Base-by-base conservation (phyloP, 192 early-diverging fungal genomes). In the Backusella luteola region DNA sequence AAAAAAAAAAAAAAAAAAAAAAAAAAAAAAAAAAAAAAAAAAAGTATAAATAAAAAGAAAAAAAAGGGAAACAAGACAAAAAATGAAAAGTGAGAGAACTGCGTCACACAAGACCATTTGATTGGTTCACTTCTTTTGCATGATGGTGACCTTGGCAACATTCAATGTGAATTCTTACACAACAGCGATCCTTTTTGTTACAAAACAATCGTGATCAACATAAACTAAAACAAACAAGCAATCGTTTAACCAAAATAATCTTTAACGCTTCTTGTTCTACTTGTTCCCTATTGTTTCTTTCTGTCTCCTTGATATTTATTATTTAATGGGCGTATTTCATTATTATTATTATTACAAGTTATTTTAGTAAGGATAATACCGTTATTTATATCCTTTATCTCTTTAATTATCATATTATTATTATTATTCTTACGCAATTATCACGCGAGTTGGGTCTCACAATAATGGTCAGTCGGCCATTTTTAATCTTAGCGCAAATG, bases 71-170 rank as follows among this genome's bases (percentile, higher is more conserved):
- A 36, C 0, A 53, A 53, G 12, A 29, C 23, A 56, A 29, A 26
- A 19, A 68, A 34, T 49, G 56, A 15, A 56, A 8, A 19, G 67
- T 36, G 52, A 66, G 52, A 75, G 66, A 75, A 36, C 67, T 75
- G 66, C 74, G 74, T 75, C 74, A 76, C 75, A 76, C 75, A 76
- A 70, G 67, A 36, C 7, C 7, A 4, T 69, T 23, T 41, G n/a
- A 68, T 53, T 76, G 66, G 75, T 69, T 70, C 38, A 21, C 4
- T 49, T 36, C 29, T 46, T 39, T 49, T 71, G 70, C 70, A 71
- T 71, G 23, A 71, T 39, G 21, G 11, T 44, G 17, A 68, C 29
- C 35, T 35, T 63, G 56, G 56, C 56, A 63, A 63, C 56, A 29
- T 63, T 63, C 23, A 63, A 29, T 63, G 56, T 63, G 56, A 63